phyloP scores from a whole-genome alignment of 805 yeast genomes.

The Myxozyma neglecta region DNA sequence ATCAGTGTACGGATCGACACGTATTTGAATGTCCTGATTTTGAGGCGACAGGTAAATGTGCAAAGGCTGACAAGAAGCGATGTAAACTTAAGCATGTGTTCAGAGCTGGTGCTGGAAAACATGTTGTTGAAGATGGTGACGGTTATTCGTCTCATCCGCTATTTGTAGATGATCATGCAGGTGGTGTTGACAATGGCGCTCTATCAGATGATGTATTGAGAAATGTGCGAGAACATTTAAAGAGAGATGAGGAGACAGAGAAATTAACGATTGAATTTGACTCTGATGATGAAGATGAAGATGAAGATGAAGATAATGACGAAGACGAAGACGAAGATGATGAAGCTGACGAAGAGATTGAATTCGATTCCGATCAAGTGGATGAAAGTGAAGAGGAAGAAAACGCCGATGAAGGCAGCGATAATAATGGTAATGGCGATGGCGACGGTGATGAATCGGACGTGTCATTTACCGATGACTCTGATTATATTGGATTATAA shows the following conservation, averaged over 20 bases:
- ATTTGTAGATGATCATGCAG: constrained; percentile 29
- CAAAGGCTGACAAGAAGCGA: constrained; percentile 44
- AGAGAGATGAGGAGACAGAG: constrained; percentile 19
- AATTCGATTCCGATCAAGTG: constrained; percentile 36
- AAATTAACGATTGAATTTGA: constrained; percentile 10
- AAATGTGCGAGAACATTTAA: constrained; percentile 25
- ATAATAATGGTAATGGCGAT: too few relatives aligned
- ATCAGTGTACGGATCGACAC: constrained; percentile 58
- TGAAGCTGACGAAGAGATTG: constrained; percentile 17
- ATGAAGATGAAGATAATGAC: constrained; percentile 28
- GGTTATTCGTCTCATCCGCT: constrained; percentile 19
- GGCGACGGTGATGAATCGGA: too few relatives aligned
- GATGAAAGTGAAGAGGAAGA: constrained; percentile 13
- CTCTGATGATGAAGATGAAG: constrained; percentile 31
- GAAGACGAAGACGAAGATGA: constrained; percentile 25
- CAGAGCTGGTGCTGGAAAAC: constrained; percentile 37
- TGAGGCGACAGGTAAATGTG: constrained; percentile 60
- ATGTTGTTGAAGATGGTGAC: constrained; percentile 20
- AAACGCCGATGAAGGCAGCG: too few relatives aligned
- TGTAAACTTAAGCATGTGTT: constrained; percentile 57
- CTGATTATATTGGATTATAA: constrained; percentile 7
- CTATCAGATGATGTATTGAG: constrained; percentile 23
- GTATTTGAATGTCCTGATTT: constrained; percentile 68
- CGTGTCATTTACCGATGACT: background rate
- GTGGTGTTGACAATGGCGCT: constrained; percentile 19